Conservation (phyloP, 306 rosid species). For the Morella rubra region DNA sequence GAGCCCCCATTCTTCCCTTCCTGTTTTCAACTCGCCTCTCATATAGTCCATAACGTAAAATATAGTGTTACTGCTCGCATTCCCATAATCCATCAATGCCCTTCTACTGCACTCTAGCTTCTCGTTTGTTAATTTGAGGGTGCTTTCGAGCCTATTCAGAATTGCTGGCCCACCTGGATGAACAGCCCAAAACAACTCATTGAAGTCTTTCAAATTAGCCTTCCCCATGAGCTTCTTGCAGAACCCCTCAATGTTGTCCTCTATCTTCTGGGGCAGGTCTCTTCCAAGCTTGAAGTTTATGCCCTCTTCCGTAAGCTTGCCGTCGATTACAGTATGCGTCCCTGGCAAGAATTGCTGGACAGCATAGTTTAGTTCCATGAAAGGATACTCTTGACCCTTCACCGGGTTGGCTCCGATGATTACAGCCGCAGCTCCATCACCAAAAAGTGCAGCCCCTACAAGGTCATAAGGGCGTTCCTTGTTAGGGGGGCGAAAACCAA, state of each 20-base stretch:
- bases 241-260: slow-evolving; percentile 82
- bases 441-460: slow-evolving; percentile 97
- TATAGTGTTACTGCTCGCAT: slow-evolving; percentile 91
- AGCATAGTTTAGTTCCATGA: slow-evolving; percentile 76
- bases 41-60: slow-evolving; percentile 87
- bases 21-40: slow-evolving; percentile 61
- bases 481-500: slow-evolving; percentile 86
- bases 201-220: slow-evolving; percentile 42
- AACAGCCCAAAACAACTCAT: slow-evolving; percentile 91
- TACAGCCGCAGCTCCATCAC: slow-evolving; percentile 91
- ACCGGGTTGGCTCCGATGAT: slow-evolving; percentile 71
- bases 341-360: slow-evolving; percentile 77
- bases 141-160: slow-evolving; percentile 65
- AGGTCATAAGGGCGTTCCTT: slow-evolving; percentile 85
- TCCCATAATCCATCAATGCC: slow-evolving; percentile 86
- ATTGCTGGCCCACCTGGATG: slow-evolving; percentile 98
- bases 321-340: slow-evolving; percentile 77
- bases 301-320: slow-evolving; percentile 78
- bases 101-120: slow-evolving; percentile 77
- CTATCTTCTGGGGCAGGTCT: slow-evolving; percentile 89
- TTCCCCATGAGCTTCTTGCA: slow-evolving; percentile 66
- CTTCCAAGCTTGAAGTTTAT: slow-evolving; percentile 89
- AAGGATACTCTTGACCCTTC: slow-evolving; percentile 55
- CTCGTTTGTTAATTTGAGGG: slow-evolving; percentile 48
- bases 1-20: slow-evolving; percentile 85